Base-by-base conservation (phyloP, 1,284 basidiomycete species). In the Ustilago bromivora region DNA sequence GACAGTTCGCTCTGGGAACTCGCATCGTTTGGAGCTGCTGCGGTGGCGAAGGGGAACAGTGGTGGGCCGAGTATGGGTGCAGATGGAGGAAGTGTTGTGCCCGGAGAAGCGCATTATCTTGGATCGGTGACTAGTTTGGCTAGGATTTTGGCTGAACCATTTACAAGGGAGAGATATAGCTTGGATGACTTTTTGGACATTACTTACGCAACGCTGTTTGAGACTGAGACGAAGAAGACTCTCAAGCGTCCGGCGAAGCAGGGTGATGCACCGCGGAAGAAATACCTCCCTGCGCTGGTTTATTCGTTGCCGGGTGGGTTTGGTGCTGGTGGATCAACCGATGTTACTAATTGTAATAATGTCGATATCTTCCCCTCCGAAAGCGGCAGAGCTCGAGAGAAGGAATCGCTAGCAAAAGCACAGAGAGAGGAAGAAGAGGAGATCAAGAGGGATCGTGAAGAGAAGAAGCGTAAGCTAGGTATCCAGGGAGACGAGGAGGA, bases 171-270 rank as follows among this genome's bases (percentile, higher is more conserved):
- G 12, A 89, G 90, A 34, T 98, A 96, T 87, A 89, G 90, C 34
- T 91, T 98, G 89, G 97, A 99, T 80, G 97, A 99, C 86, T 99
- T 99, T 86, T 87, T 98, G 82, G 97, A 99, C 87, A 95, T 98
- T 86, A 94, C 94, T 0, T 99, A 98, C 84, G 90, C 89, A 15
- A 98, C 94, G 93, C 89, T 98, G 38, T 93, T 97, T 78, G 94
- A 96, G 58, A 93, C 93, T 1, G 96, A 98, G 84, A 88, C 89
- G 23, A 91, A 91, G 68, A 89, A 94, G 57, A 92, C 91, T 74
- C 91, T 97, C 28, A 58, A 49, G 34, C 56, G 52, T 58, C 19
- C 56, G 40, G 12, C 17, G 17, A n/a, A 19, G 11, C 43, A 17
- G 6, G 19, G 43, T 15, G 43, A 46, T 9, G 43, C 43, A 7